Base-by-base conservation (phyloP, 2,329 filamentous ascomycete genomes). In the Pseudocercospora cruenta region DNA sequence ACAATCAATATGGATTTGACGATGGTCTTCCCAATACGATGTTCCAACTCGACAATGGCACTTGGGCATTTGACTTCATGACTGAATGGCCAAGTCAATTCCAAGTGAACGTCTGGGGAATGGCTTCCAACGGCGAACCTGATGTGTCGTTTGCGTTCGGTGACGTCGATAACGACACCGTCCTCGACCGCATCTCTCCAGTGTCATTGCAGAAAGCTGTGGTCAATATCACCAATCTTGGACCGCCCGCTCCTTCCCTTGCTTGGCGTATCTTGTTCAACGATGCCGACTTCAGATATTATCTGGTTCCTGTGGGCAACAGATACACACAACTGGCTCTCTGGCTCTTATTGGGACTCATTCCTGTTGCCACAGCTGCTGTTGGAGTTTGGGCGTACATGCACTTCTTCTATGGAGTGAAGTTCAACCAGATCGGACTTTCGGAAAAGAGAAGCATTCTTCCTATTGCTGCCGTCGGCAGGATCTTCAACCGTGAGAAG, bases 71-170 rank as follows among this genome's bases (percentile, higher is more conserved):
- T 70, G 81, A 87, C 68, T 87, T 89, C 66, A 85, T 89, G 82
- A 81, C 83, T 3, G 88, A 90, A 72, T 90, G 87, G 84, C 88
- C 88, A 5, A 83, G 85, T 2, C 78, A 84, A 57, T 84, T 87
- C 63, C 87, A 90, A 71, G 78, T 90, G 65, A 90, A 90, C 69
- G 82, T 88, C 4, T 90, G 88, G 88, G 88, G 88, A 60, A 87
- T 90, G 74, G 88, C 90, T 71, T 83, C 84, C 0, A 84, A 89
- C 75, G 87, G 87, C 21, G 78, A 85, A 70, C 87, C 88, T 0
- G 88, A 90, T 74, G 82, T 87, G 66, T 84, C 83, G 7, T 83
- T 81, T 63, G 83, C 88, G 1, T 85, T 83, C 67, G 88, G 88
- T 22, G 88, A 90, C 73, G 82, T 88, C 14, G 86, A 90, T 71